Evolutionary conservation across 2,329 filamentous ascomycete genomes (phyloP), one percentile per base, ranked within the genome.

Genomic region (Ceratocystis alfenasii): DNA sequence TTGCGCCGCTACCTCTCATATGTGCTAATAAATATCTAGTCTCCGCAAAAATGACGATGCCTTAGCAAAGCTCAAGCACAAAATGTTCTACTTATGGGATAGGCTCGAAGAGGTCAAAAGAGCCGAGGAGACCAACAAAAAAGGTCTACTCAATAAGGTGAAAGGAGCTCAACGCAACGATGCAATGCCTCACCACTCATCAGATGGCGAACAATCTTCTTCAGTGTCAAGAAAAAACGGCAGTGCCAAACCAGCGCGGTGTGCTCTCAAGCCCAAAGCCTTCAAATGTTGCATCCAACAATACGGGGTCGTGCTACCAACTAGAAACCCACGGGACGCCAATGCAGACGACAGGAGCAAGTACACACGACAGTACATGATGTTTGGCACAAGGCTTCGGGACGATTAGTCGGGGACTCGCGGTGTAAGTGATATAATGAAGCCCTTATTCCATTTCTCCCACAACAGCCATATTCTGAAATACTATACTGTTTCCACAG

Each of bases 21-120:
- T 33, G 28, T 36, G 17, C 50, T 68, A 66, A 68, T 22, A 33
- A 36, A 12, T 10, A 17, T 22, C 55, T 84, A 68, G 68, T 73
- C 79, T 96, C 44, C 80, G 79, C 22, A 72, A 74, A n/a, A 76
- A 87, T 57, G 70, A 74, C 1, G 63, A 73, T 0, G 71, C 75
- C 1, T 76, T 94, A 0, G 72, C 71, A 2, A 69, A 73, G 5
- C 75, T 96, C 3, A 81, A 83, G 63, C 83, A 95, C 70, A 86
- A 82, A 70, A 78, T 96, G 65, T 93, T 87, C 72, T 77, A 84
- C 45, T 78, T 96, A 1, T 97, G 93, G 92, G 93, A 93, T 1
- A 83, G 96, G 68, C 78, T 96, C 1, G 86, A 92, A 72, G 90
- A 95, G 72, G 74, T 77, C 61, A 90, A 88, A 72, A 71, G 69